Conservation (phyloP, 345 rosid genomes). For the Alliaria petiolata region DNA sequence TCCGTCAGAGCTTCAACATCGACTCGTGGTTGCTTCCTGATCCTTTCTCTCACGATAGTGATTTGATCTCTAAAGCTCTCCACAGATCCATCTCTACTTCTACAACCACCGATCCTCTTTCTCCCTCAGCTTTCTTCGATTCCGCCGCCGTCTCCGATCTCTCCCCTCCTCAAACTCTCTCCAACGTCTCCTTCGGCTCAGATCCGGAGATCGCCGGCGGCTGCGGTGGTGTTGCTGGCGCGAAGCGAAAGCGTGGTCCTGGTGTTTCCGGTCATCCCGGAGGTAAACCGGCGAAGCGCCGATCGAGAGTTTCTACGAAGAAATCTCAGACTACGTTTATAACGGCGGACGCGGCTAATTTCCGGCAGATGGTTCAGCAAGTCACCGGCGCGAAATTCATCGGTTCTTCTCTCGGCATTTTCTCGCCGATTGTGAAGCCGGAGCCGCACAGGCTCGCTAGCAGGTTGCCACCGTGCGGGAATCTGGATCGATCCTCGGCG, state of each 20-base stretch:
- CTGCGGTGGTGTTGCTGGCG: background rate
- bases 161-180: conserved; percentile 40
- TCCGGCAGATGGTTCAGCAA: conserved; percentile 92
- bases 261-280: conserved; percentile 13
- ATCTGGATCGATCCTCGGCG: background rate
- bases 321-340: conserved; percentile 76
- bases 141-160: conserved; percentile 32
- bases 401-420: conserved; percentile 6
- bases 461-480: conserved; percentile 27
- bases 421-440: conserved; percentile 53
- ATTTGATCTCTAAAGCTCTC: conserved; percentile 43
- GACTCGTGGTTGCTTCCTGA: conserved; percentile 34
- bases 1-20: conserved; percentile 17
- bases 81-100: conserved; percentile 41
- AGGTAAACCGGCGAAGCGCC: conserved; percentile 56
- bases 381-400: conserved; percentile 63
- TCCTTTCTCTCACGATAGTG: conserved; percentile 29
- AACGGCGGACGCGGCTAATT: conserved; percentile 74
- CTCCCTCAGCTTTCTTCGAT: conserved; percentile 24
- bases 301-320: conserved; percentile 57
- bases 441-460: conserved; percentile 41
- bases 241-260: conserved; percentile 32
- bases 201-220: conserved; percentile 22
- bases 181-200: conserved; percentile 31
- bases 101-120: conserved; percentile 9